phyloP scores from a whole-genome alignment of 768 basidiomycete genomes.

The Pleurotus tuber-regium region DNA sequence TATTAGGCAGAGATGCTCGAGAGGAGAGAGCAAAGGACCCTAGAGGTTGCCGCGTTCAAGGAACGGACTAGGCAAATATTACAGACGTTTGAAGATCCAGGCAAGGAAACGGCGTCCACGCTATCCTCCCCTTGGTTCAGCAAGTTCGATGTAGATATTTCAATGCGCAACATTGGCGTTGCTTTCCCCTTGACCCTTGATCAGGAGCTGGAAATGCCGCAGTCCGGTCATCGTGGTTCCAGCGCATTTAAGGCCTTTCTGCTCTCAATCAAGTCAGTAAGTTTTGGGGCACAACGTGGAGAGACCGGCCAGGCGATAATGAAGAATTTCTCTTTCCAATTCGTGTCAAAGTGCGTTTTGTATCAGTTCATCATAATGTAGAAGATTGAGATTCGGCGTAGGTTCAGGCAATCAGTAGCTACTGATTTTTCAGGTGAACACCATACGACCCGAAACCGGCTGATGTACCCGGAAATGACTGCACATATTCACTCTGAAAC shows the following conservation, averaged over 20 bases:
- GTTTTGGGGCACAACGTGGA: slow-evolving; percentile 70
- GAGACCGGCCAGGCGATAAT: slow-evolving; percentile 79
- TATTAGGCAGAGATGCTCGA: slow-evolving; percentile 68
- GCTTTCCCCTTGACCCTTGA: slow-evolving; percentile 82
- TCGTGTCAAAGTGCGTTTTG: slow-evolving; percentile 63
- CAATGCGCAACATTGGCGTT: slow-evolving; percentile 72
- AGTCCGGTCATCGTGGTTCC: slow-evolving; percentile 35
- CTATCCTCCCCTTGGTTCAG: slow-evolving; percentile 52
- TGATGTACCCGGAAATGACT: slow-evolving; percentile 80
- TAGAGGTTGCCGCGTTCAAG: slow-evolving; percentile 81
- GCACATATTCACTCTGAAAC: slow-evolving; percentile 64
- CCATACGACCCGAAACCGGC: slow-evolving; percentile 67
- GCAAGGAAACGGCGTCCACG: slow-evolving; percentile 36
- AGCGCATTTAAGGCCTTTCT: slow-evolving; percentile 74
- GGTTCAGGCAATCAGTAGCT: slow-evolving; percentile 74
- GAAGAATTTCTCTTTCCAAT: slow-evolving; percentile 78
- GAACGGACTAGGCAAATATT: slow-evolving; percentile 75
- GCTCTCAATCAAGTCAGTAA: slow-evolving; percentile 74
- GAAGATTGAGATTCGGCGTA: slow-evolving; percentile 27
- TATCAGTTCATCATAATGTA: slow-evolving; percentile 4
- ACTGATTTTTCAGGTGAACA: slow-evolving; percentile 68
- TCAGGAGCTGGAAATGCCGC: slow-evolving; percentile 51
- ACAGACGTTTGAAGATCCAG: slow-evolving; percentile 67
- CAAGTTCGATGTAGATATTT: slow-evolving; percentile 50
- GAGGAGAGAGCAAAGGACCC: slow-evolving; percentile 71